A percentile compares a stretch with the other conserved stretches of the same genome.
Evolutionary conservation across 2,329 filamentous ascomycete species (phyloP).

Genomic region (Sporothrix euskadiensis): DNA sequence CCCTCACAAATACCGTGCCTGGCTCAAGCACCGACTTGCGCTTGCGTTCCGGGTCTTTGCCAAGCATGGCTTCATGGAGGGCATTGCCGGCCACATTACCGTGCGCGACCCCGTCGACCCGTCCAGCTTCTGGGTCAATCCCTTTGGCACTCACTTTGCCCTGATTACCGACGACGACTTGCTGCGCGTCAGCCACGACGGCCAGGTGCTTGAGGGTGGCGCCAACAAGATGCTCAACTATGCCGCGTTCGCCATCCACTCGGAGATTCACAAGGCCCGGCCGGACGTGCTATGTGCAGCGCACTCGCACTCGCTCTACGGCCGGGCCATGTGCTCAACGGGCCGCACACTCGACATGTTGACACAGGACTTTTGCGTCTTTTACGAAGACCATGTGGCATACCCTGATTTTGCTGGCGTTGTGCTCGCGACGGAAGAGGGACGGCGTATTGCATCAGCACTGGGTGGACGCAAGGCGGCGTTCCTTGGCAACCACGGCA

Average conservation of each 20-base stretch:
- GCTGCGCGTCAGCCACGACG: constrained; percentile 61
- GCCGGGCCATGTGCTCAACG: constrained; percentile 60
- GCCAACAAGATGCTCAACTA: constrained; percentile 38
- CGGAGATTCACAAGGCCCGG: constrained; percentile 54
- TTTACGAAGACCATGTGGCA: constrained; percentile 53
- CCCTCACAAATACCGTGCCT: constrained; percentile 47
- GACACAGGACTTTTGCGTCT: constrained; percentile 62
- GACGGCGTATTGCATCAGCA: constrained; percentile 49
- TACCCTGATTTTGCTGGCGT: constrained; percentile 53
- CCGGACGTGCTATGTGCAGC: constrained; percentile 57
- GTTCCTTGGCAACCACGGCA: constrained; percentile 57
- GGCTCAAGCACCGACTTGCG: constrained; percentile 55
- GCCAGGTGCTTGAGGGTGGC: constrained; percentile 64
- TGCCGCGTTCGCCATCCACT: constrained; percentile 38
- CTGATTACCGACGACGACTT: constrained; percentile 63
- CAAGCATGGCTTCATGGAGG: constrained; percentile 58
- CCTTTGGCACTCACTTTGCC: constrained; percentile 61
- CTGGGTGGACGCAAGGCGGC: constrained; percentile 54
- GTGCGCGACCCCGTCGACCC: constrained; percentile 60
- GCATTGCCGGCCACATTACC: constrained; percentile 65
- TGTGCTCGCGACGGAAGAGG: constrained; percentile 55
- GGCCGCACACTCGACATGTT: constrained; percentile 65
- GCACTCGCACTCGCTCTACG: constrained; percentile 57
- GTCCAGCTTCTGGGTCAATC: constrained; percentile 66
- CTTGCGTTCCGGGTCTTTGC: constrained; percentile 60